Conservation (phyloP, 2,329 filamentous ascomycete species). For the Fusarium staphyleae region DNA sequence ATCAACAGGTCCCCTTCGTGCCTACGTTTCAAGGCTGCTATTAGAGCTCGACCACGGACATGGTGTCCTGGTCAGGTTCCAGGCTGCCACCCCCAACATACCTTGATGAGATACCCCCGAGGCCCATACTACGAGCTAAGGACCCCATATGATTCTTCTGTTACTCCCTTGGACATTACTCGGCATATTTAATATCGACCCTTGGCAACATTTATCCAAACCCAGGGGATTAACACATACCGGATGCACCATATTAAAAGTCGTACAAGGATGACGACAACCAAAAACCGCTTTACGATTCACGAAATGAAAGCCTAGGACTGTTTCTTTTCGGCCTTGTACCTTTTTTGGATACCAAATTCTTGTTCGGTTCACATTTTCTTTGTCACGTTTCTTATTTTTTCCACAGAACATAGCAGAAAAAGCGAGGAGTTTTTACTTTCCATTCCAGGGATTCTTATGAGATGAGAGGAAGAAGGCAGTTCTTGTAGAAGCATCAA, state of each 20-base stretch:
- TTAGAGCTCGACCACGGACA: constrained; percentile 26
- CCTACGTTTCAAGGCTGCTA: constrained; percentile 62
- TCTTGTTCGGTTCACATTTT: constrained; percentile 19
- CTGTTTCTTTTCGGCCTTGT: constrained; percentile 35
- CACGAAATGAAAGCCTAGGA: constrained; percentile 39
- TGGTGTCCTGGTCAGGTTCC: constrained; percentile 6
- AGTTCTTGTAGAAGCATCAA: constrained; percentile 41
- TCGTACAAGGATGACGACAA: constrained; percentile 36
- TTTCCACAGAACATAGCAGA: constrained; percentile 24
- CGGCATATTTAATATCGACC: constrained; percentile 35
- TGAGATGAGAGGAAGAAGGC: constrained; percentile 38
- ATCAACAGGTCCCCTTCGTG: constrained; percentile 61
- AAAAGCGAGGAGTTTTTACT: constrained; percentile 42
- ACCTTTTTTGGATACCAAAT: constrained; percentile 25
- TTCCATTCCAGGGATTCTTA: constrained; percentile 38
- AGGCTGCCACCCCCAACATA: constrained; percentile 11
- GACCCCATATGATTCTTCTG: constrained; percentile 31
- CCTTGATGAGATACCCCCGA: constrained; percentile 32
- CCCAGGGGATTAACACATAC: constrained; percentile 10
- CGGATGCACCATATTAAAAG: constrained; percentile 24
- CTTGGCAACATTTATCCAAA: constrained; percentile 14
- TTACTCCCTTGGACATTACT: constrained; percentile 30
- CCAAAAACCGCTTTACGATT: constrained; percentile 34
- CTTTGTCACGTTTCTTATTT: constrained; percentile 24
- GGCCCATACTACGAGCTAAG: constrained; percentile 17